phyloP scores from a whole-genome alignment of 371 early-diverging fungal species.

The Parasitella parasitica region DNA sequence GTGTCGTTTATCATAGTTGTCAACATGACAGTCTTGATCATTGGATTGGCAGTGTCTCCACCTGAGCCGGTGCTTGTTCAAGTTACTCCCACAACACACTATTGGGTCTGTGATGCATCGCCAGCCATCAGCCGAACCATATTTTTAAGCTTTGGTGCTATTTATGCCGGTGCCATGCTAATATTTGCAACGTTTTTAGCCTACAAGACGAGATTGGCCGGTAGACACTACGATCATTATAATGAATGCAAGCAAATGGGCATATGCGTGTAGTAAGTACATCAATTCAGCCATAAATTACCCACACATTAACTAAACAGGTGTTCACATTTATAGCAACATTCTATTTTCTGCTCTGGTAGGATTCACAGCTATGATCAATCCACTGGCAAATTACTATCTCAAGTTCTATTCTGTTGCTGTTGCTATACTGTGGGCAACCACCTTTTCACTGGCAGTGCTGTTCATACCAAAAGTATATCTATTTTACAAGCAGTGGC shows the following conservation, averaged over 20 bases:
- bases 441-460: constrained; percentile 48
- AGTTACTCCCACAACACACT: constrained; percentile 34
- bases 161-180: constrained; percentile 40
- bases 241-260: constrained; percentile 60
- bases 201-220: constrained; percentile 52
- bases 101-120: constrained; percentile 44
- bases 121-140: constrained; percentile 15
- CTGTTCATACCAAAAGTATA: constrained; percentile 54
- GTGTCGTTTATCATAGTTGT: constrained; percentile 38
- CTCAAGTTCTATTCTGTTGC: constrained; percentile 48
- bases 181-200: constrained; percentile 53
- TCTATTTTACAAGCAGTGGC: constrained; percentile 21
- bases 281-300: not conserved
- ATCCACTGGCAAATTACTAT: constrained; percentile 46
- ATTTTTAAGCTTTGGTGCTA: constrained; percentile 26
- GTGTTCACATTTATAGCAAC: constrained; percentile 40
- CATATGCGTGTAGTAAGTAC: constrained; percentile 55
- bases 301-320: not conserved
- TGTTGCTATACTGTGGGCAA: constrained; percentile 51
- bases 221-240: constrained; percentile 45
- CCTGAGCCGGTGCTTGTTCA: constrained; percentile 33
- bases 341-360: constrained; percentile 51
- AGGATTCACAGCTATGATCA: constrained; percentile 48
- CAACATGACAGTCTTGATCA: constrained; percentile 45
- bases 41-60: constrained; percentile 37